A percentile compares a stretch with the other conserved stretches of the same genome.
Evolutionary conservation across 2,329 filamentous ascomycete species (phyloP).

Genomic region (Paecilomyces dactylethromorphus): DNA sequence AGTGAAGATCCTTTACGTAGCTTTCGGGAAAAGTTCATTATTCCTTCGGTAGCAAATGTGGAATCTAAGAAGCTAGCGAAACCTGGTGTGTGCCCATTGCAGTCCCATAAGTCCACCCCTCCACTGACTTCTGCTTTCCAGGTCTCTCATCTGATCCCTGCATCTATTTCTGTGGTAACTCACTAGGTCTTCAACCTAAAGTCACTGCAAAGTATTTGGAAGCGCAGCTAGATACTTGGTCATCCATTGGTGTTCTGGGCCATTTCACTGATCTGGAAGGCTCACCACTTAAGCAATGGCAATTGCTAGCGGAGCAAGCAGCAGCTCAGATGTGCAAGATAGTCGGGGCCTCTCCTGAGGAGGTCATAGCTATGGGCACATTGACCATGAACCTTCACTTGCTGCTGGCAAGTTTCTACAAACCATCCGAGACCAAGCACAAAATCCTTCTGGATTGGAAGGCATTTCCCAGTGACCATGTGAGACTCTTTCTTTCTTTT

Average conservation of each 20-base stretch:
- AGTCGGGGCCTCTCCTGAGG: constrained; percentile 63
- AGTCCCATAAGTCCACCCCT: neutral
- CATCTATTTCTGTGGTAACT: constrained; percentile 85
- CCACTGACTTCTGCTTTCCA: constrained; percentile 11
- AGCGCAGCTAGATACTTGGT: constrained; percentile 75
- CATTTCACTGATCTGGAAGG: constrained; percentile 67
- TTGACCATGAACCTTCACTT: constrained; percentile 75
- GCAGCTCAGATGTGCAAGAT: constrained; percentile 63
- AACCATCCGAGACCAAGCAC: constrained; percentile 55
- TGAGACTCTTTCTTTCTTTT: constrained; percentile 38
- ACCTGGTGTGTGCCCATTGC: constrained; percentile 15
- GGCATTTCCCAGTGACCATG: constrained; percentile 79
- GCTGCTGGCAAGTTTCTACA: constrained; percentile 75
- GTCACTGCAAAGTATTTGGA: constrained; percentile 58
- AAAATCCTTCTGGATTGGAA: constrained; percentile 83
- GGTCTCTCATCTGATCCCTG: constrained; percentile 30
- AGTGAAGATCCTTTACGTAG: constrained; percentile 52
- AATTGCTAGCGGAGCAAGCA: constrained; percentile 70
- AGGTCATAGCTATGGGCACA: constrained; percentile 82
- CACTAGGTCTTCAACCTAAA: constrained; percentile 74
- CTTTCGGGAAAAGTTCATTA: constrained; percentile 65
- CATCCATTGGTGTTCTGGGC: constrained; percentile 71
- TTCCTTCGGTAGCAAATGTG: constrained; percentile 68
- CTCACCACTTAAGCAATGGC: constrained; percentile 64
- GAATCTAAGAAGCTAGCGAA: constrained; percentile 54